These are phyloP conservation scores for Trichosporon inkin DNA, from an alignment of 1,284 basidiomycete species.

Conservation along the genomic window DNA sequence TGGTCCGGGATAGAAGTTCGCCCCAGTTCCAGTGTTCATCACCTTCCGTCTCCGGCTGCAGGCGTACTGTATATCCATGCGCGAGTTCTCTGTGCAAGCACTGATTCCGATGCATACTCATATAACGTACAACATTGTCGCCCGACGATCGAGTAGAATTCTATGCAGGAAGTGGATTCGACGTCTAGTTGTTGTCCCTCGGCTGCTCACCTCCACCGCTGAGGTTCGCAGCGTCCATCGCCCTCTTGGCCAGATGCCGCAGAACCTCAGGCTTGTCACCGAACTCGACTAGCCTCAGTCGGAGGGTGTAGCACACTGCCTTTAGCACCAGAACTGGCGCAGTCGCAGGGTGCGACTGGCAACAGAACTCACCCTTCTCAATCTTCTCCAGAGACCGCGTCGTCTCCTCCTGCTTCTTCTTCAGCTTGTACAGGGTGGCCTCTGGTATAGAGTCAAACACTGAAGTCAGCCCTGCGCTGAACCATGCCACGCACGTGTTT, in stretches of 20 bases:
- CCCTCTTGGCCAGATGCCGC: conserved; percentile 45
- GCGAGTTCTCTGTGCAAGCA: neutral
- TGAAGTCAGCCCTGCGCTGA: conserved; percentile 9
- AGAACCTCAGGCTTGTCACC: conserved; percentile 49
- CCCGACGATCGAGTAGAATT: neutral
- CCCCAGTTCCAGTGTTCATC: neutral
- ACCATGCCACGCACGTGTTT: conserved; percentile 58
- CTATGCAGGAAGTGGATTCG: neutral
- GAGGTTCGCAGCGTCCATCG: conserved; percentile 43
- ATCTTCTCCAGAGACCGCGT: conserved; percentile 84
- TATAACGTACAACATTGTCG: conserved; percentile 10
- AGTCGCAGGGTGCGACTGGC: neutral
- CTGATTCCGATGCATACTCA: neutral
- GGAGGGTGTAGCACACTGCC: conserved; percentile 49
- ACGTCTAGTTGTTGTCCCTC: neutral
- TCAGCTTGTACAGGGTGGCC: conserved; percentile 55
- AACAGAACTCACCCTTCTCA: conserved; percentile 69
- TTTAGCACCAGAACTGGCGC: neutral
- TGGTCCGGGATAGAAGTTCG: neutral
- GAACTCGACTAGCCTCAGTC: conserved; percentile 47
- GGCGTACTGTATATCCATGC: neutral
- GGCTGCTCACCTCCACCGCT: conserved; percentile 17
- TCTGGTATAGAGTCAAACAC: conserved; percentile 41
- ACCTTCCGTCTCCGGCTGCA: neutral
- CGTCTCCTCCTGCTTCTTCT: conserved; percentile 84